Percentiles rank a stretch among this genome's conserved stretches.
Evolutionary conservation across 129 eudicot genomes (phyloP).

Genomic region (Escallonia rubra): DNA sequence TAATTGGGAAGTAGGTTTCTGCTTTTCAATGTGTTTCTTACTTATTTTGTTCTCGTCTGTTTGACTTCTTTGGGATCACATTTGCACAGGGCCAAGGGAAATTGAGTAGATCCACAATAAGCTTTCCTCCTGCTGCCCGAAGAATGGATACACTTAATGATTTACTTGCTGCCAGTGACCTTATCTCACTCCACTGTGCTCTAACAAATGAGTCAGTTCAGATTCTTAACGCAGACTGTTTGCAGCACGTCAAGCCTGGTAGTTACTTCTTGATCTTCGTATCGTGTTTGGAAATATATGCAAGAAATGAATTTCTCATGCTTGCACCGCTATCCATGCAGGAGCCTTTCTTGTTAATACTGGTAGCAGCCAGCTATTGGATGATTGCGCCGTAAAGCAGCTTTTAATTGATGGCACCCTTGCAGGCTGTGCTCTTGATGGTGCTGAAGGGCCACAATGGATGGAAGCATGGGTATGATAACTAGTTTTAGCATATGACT

Average conservation of each 20-base stretch:
- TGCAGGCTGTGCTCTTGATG: conserved; percentile 98
- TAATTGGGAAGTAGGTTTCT: not conserved
- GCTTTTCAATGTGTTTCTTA: not conserved
- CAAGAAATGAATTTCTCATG: too few relatives aligned
- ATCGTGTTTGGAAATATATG: too few relatives aligned
- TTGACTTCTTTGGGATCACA: not conserved
- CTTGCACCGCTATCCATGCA: conserved; percentile 18
- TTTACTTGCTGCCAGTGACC: conserved; percentile 98
- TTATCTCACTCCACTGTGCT: conserved; percentile 91
- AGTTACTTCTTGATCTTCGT: not conserved
- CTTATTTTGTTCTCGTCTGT: conserved; percentile 1
- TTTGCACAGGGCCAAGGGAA: conserved; percentile 56
- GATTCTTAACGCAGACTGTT: conserved; percentile 86
- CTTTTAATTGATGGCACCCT: conserved; percentile 94
- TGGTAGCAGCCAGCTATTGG: conserved; percentile 95
- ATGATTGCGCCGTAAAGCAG: conserved; percentile 99
- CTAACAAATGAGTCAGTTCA: conserved; percentile 88
- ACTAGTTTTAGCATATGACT: conserved; percentile 49
- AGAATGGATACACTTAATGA: conserved; percentile 99
- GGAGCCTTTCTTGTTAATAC: conserved; percentile 97
- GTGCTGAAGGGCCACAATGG: conserved; percentile 99
- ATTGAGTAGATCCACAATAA: conserved; percentile 40
- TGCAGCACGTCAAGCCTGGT: conserved; percentile 96
- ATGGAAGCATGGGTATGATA: conserved; percentile 99
- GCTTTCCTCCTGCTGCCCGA: conserved; percentile 94